Percentiles rank a stretch among this genome's conserved stretches.
phyloP scores from a whole-genome alignment of 1,284 basidiomycete species.

The Microbotryomycetes sp. region DNA sequence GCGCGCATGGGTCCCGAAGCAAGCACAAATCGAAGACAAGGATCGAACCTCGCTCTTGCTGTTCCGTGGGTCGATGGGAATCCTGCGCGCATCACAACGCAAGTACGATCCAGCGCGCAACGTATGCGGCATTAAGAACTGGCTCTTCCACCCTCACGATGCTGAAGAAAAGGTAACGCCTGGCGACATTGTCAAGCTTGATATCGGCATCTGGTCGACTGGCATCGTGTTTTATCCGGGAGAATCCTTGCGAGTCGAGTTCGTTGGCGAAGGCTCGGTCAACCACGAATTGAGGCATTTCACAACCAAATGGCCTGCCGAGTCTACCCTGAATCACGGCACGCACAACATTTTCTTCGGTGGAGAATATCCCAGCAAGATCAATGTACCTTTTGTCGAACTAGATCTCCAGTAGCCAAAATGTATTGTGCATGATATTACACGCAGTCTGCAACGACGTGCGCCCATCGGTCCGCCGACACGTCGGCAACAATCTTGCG shows the following conservation, averaged over 20 bases:
- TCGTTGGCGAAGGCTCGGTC: conserved; percentile 8
- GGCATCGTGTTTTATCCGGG: conserved; percentile 33
- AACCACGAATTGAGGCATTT: conserved; percentile 13
- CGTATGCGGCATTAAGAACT: conserved; percentile 1
- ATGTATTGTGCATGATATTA: too few relatives aligned
- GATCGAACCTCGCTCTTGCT: conserved; percentile 15
- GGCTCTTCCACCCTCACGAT: conserved; percentile 15
- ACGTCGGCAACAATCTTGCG: too few relatives aligned
- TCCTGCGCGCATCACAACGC: conserved; percentile 35
- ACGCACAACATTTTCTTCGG: conserved; percentile 7
- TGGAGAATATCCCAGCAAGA: conserved; percentile 2
- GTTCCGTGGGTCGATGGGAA: conserved; percentile 31
- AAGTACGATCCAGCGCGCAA: conserved; percentile 7
- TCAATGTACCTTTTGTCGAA: conserved; percentile 10
- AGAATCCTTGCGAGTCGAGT: conserved; percentile 27
- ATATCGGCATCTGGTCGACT: conserved; percentile 36
- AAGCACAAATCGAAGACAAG: conserved; percentile 26
- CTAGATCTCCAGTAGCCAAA: too few relatives aligned
- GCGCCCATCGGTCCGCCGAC: too few relatives aligned
- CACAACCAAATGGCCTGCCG: conserved; percentile 2
- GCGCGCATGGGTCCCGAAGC: conserved; percentile 16
- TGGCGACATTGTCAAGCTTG: conserved; percentile 32
- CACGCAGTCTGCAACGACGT: too few relatives aligned
- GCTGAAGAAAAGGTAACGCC: conserved; percentile 28
- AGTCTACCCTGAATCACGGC: conserved; percentile 9